Evolutionary conservation across 1,284 basidiomycete genomes (phyloP).

Genomic region (Cryptococcus sp.): DNA sequence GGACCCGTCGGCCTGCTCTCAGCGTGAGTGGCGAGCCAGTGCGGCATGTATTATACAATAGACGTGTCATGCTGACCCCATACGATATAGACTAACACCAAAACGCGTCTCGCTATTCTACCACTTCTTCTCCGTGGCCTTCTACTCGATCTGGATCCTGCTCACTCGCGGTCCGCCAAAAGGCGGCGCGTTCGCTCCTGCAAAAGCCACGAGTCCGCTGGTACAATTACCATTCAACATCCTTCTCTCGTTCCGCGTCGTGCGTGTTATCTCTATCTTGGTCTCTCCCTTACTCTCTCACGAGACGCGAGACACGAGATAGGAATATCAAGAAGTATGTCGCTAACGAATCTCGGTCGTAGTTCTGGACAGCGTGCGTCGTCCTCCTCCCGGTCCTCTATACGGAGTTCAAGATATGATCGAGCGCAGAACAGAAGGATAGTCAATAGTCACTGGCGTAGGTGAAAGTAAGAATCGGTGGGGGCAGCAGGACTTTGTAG

Average conservation of each 20-base stretch:
- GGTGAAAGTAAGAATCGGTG: background rate
- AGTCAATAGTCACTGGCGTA: background rate
- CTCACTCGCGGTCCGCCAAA: constrained; percentile 66
- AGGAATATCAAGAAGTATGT: no score
- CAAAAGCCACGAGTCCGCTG: constrained; percentile 51
- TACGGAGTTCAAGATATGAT: constrained; percentile 65
- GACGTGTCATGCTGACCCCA: background rate
- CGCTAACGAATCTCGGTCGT: background rate
- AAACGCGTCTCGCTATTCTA: constrained; percentile 75
- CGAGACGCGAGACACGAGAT: no score
- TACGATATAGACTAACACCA: constrained; percentile 60
- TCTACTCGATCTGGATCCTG: constrained; percentile 87
- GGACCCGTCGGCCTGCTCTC: constrained; percentile 87
- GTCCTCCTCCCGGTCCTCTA: constrained; percentile 83
- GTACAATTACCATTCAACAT: constrained; percentile 65
- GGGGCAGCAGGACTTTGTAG: background rate
- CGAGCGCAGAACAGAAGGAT: background rate
- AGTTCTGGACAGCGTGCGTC: constrained; percentile 85
- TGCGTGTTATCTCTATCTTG: constrained; percentile 54
- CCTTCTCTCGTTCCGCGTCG: constrained; percentile 61
- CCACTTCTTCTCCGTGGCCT: constrained; percentile 94
- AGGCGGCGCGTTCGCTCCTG: constrained; percentile 1
- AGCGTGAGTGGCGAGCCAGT: constrained; percentile 59
- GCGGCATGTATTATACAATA: background rate
- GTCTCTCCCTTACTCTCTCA: constrained; percentile 1